phyloP scores from a whole-genome alignment of 805 yeast species.

The Kuraishia molischiana region DNA sequence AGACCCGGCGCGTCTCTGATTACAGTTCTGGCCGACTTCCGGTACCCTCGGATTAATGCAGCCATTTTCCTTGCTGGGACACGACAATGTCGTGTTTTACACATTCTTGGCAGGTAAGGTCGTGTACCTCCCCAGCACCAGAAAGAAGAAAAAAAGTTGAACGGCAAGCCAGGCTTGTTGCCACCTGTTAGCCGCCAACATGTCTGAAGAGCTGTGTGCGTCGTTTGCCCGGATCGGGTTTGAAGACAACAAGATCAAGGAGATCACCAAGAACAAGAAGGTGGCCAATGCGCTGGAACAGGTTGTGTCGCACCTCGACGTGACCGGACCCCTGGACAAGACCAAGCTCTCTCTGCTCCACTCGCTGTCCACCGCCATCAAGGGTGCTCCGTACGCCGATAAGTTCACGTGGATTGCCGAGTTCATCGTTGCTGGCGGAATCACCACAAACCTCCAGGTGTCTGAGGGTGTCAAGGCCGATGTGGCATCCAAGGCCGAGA shows the following conservation, averaged over 20 bases:
- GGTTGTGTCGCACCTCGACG: constrained; percentile 34
- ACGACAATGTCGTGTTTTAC: too few species aligned
- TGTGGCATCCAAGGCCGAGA: constrained; percentile 34
- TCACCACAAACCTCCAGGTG: constrained; percentile 65
- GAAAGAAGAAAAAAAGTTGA: too few species aligned
- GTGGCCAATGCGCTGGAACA: constrained; percentile 62
- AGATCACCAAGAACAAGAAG: constrained; percentile 77
- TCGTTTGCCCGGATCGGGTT: constrained; percentile 47
- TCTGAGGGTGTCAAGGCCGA: constrained; percentile 73
- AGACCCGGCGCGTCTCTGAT: too few species aligned
- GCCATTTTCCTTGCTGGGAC: too few species aligned
- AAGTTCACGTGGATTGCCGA: background rate
- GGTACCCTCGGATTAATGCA: too few species aligned
- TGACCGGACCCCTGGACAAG: constrained; percentile 36
- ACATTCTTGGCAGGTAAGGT: too few species aligned
- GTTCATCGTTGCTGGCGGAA: constrained; percentile 45
- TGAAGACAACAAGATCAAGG: constrained; percentile 65
- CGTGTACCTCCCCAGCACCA: too few species aligned
- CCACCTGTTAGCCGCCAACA: too few species aligned
- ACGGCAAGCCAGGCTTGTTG: too few species aligned
- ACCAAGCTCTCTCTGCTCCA: constrained; percentile 59
- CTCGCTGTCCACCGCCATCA: constrained; percentile 63
- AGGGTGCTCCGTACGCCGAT: constrained; percentile 35
- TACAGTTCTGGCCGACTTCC: too few species aligned
- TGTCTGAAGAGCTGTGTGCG: constrained; percentile 13